These are phyloP conservation scores for Tricholoma sp. DNA, from an alignment of 768 basidiomycete genomes.

Conservation along the genomic window DNA sequence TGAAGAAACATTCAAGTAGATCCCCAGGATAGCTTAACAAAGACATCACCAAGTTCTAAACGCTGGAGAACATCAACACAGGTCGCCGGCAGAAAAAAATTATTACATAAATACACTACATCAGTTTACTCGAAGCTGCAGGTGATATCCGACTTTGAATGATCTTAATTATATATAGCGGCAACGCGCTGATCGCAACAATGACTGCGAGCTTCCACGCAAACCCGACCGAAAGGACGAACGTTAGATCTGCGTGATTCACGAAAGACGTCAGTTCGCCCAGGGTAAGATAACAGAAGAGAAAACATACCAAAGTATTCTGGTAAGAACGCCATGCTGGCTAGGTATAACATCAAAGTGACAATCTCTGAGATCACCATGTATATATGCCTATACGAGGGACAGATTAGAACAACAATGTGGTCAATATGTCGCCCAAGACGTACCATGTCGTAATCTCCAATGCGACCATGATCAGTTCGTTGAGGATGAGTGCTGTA, in stretches of 20 bases:
- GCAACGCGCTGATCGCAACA: slow-evolving; percentile 89
- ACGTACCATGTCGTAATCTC: slow-evolving; percentile 95
- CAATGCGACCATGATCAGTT: slow-evolving; percentile 97
- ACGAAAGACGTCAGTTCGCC: slow-evolving; percentile 4
- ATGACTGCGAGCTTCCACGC: slow-evolving; percentile 95
- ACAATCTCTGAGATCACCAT: slow-evolving; percentile 92
- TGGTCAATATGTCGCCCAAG: neutral
- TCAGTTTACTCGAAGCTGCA: slow-evolving; percentile 88
- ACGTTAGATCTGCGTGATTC: slow-evolving; percentile 67
- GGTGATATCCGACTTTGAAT: slow-evolving; percentile 85
- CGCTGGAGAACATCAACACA: neutral
- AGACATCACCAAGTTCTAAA: neutral
- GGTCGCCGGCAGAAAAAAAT: neutral
- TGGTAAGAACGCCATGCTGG: slow-evolving; percentile 90
- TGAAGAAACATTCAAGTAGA: neutral
- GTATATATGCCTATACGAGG: slow-evolving; percentile 71
- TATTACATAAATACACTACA: slow-evolving; percentile 33
- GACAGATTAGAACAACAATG: neutral
- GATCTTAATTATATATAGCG: slow-evolving; percentile 86
- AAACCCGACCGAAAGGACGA: slow-evolving; percentile 84
- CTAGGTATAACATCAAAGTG: slow-evolving; percentile 82
- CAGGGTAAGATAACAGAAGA: neutral
- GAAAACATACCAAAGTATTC: slow-evolving; percentile 86
- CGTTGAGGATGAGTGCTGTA: slow-evolving; percentile 91
- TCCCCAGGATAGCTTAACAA: neutral